Evolutionary conservation across 257 asterid genomes (phyloP), one percentile per base, ranked within the genome.

Genomic region (Primulina eburnea): DNA sequence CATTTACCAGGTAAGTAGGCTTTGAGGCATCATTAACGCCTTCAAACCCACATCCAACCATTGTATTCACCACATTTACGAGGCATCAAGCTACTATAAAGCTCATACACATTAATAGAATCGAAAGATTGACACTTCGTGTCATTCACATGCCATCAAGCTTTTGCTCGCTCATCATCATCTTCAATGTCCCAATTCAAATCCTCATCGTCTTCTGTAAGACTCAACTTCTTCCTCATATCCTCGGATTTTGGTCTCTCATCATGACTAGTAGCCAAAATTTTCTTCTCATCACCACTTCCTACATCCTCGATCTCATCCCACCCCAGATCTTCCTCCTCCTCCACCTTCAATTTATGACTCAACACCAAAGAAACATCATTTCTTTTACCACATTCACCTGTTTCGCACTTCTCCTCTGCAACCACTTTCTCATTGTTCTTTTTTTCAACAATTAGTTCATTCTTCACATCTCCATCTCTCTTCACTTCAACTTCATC

Each of bases 271-370:
- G 73, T 26, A 9, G 69, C 59, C 0, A 69, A 57, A 33, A 64
- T 21, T 75, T 75, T 84, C 73, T 76, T 84, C 83, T 90, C 97
- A 59, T 87, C 95, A 37, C 72, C 89, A 70, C 94, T 80, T 40
- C 86, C 95, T 60, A 77, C 73, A 62, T 90, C 92, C 75, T 78
- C 96, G 65, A 92, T 88, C 77, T 92, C 98, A 55, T 87, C 98
- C 98, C 98, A 92, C 33, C 81, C 96, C 73, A 90, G 26, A 60
- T 87, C 98, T 40, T 88, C 91, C 75, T 83, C 89, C 63, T 81
- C 87, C 20, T 63, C 82, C 65, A 7, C 75, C 75, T 72, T 55
- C 37, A 79, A 57, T 75, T 74, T 68, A 74, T 76, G 79, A 72
- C 64, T 75, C 7, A 83, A 79, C 65, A 68, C 78, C 18, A 33